These are phyloP conservation scores for Chiua sp. DNA, from an alignment of 1,284 basidiomycete species.

Conservation along the genomic window DNA sequence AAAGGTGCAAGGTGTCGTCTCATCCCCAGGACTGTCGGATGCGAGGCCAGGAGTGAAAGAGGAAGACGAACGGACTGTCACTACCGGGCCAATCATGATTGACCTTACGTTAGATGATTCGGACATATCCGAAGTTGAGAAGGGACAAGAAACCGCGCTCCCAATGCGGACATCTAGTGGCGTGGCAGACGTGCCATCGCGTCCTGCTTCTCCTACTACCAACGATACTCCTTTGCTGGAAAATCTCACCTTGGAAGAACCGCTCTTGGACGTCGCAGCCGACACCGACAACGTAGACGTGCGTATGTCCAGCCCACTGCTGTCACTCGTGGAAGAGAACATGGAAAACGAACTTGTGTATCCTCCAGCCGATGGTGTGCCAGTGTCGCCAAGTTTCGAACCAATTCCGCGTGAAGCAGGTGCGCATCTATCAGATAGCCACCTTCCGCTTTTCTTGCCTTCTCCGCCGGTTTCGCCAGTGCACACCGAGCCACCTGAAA, in stretches of 20 bases:
- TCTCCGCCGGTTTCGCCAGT: conserved; percentile 33
- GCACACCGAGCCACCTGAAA: conserved; percentile 25
- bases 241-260: conserved; percentile 31
- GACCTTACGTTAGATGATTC: conserved; percentile 35
- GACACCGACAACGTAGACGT: conserved; percentile 19
- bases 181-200: conserved; percentile 10
- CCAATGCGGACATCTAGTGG: conserved; percentile 7
- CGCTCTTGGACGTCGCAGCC: neutral
- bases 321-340: conserved; percentile 14
- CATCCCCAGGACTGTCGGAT: neutral
- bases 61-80: conserved; percentile 1
- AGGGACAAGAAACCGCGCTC: conserved; percentile 12
- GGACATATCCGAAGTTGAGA: conserved; percentile 23
- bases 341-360: conserved; percentile 11
- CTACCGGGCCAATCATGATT: conserved; percentile 31
- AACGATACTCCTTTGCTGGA: conserved; percentile 26
- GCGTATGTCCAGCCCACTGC: conserved; percentile 26
- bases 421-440: conserved; percentile 10
- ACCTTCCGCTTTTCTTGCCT: conserved; percentile 36
- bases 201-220: conserved; percentile 10
- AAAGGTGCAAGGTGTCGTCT: neutral
- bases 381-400: conserved; percentile 8
- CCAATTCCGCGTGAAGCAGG: conserved; percentile 19
- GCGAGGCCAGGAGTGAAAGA: conserved; percentile 3
- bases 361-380: conserved; percentile 5